These are phyloP conservation scores for Umbelopsis sp. DNA, from an alignment of 192 early-diverging fungal species.

Conservation along the genomic window DNA sequence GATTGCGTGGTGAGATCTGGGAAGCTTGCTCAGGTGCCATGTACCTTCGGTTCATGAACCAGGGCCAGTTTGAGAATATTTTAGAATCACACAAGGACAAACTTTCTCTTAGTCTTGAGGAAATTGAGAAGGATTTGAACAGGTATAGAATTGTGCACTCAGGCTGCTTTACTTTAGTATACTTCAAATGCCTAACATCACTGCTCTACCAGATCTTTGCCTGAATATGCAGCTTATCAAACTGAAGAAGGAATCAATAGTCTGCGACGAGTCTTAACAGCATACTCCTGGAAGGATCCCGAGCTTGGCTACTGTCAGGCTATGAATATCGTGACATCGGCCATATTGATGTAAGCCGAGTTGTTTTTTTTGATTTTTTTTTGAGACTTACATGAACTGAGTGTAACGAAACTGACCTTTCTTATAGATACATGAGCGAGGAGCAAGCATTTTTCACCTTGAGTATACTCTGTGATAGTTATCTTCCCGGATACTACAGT, in stretches of 20 bases:
- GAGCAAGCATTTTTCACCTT: slow-evolving; percentile 98
- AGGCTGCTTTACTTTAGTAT: background rate
- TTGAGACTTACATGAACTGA: background rate
- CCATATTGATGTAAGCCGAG: slow-evolving; percentile 75
- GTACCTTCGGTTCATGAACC: slow-evolving; percentile 83
- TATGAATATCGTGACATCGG: slow-evolving; percentile 98
- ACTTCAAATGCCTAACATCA: background rate
- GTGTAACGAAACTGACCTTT: background rate
- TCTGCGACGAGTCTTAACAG: slow-evolving; percentile 89
- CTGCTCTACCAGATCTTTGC: slow-evolving; percentile 72
- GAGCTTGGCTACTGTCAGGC: slow-evolving; percentile 99
- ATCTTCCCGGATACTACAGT: slow-evolving; percentile 94
- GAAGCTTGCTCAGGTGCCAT: slow-evolving; percentile 89
- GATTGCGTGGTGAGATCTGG: slow-evolving; percentile 92
- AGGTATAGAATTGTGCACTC: slow-evolving; percentile 40
- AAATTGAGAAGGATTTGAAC: slow-evolving; percentile 97
- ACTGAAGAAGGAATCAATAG: slow-evolving; percentile 88
- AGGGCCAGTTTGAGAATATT: slow-evolving; percentile 80
- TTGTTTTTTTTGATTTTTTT: slow-evolving; percentile 10
- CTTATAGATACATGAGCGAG: slow-evolving; percentile 78
- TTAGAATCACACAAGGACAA: slow-evolving; percentile 69
- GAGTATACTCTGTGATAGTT: slow-evolving; percentile 84
- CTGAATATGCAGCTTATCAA: slow-evolving; percentile 94
- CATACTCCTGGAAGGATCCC: slow-evolving; percentile 81
- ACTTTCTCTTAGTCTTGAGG: slow-evolving; percentile 82